A percentile compares a stretch with the other conserved stretches of the same genome.
Conservation (phyloP, 2,329 filamentous ascomycete genomes). For the Aaosphaeria pasadenensis region DNA sequence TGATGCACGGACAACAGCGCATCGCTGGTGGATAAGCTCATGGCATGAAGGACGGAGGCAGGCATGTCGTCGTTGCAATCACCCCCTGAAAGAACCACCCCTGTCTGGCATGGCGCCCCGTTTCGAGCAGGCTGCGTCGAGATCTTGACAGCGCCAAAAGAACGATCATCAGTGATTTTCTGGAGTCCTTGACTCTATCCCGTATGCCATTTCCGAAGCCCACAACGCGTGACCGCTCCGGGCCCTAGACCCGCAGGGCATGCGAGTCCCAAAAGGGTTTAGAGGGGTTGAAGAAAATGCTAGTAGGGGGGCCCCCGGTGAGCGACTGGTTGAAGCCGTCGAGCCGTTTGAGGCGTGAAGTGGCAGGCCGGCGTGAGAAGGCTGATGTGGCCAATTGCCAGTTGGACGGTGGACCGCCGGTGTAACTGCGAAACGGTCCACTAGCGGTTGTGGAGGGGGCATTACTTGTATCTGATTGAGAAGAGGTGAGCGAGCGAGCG, state of each 20-base stretch:
- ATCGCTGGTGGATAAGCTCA: not conserved
- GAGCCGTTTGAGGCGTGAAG: conserved; percentile 24
- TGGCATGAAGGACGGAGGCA: not conserved
- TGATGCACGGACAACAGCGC: not conserved
- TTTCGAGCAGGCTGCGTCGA: not conserved
- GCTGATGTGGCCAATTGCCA: conserved; percentile 12
- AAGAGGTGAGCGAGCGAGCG: too few relatives aligned
- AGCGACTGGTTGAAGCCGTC: not conserved
- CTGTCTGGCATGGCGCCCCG: not conserved
- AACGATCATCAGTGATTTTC: not conserved
- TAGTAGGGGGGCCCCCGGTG: not conserved
- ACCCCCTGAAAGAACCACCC: not conserved
- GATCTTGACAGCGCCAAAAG: not conserved
- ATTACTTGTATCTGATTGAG: too few relatives aligned
- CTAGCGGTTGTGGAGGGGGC: conserved; percentile 21
- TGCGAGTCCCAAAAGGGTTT: conserved; percentile 3
- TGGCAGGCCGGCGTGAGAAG: not conserved
- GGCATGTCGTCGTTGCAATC: not conserved
- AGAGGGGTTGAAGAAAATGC: conserved; percentile 1
- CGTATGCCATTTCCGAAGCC: not conserved
- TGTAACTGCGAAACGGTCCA: conserved; percentile 35
- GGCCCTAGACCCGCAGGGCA: conserved; percentile 11
- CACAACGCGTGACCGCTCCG: conserved; percentile 19
- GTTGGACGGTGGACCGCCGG: conserved; percentile 19
- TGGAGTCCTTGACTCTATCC: not conserved